Base-by-base conservation (phyloP, 2,329 filamentous ascomycete genomes). In the Penicillium oxalicum region DNA sequence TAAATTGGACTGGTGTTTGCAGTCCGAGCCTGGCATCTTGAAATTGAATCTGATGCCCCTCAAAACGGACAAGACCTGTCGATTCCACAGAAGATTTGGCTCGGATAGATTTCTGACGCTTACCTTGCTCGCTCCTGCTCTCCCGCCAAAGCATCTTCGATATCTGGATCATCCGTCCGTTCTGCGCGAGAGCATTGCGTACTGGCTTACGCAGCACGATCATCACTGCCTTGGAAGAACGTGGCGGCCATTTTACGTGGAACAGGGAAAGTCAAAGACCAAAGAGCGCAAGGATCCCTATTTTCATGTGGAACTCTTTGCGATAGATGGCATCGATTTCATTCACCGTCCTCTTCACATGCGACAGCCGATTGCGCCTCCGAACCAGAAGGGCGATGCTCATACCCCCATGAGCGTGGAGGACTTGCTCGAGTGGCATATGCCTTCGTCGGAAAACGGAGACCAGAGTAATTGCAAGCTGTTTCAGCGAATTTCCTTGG, bases 351-450 rank as follows among this genome's bases (percentile, higher is more conserved):
- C 32, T 44, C 46, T 56, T 18, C 50, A 49, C 13, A 48, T 37
- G 29, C 36, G 2, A 11, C 29, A 28, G 8, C 26, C 47, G 25
- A 40, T 66, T 40, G 51, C 63, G 36, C 59, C 58, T 12, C 36
- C 52, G n/a, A 29, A 48, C 13, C 54, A 70, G 43, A 41, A 37
- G 8, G 62, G 62, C 25, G 53, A 63, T 11, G 49, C 43, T 3
- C 69, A 65, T 44, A 68, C 69, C 1, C 55, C 55, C 5, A 73
- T 74, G 63, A 64, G 49, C 1, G 44, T 74, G 1, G 58, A 66
- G 8, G 58, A 67, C 1, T 52, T 77, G n/a, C 49, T 74, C 3
- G 59, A 75, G 26, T 77, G 74, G 74, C 72, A 76, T 48, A 70
- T 76, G 51, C 65, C 67, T 1, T 43, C 55, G 2, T 45, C 58